A percentile compares a stretch with the other conserved stretches of the same genome.
phyloP scores from a whole-genome alignment of 495 filamentous ascomycete genomes.

The Penicillium cataractarum region DNA sequence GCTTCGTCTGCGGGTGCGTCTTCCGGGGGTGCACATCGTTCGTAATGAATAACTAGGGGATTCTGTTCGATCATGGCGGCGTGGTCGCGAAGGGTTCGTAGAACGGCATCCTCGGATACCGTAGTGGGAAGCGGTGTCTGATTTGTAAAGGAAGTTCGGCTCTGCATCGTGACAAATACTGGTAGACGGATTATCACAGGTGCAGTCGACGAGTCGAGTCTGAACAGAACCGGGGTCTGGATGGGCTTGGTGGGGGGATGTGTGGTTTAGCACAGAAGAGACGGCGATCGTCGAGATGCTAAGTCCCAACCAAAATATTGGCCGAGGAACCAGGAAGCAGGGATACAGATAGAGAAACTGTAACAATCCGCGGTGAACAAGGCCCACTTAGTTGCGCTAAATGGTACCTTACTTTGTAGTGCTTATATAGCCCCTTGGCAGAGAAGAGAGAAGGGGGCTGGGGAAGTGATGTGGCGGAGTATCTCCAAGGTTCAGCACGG shows the following conservation, averaged over 20 bases:
- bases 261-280: background rate
- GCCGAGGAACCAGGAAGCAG: background rate
- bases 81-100: slow-evolving; percentile 68
- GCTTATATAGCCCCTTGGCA: slow-evolving; percentile 4
- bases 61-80: slow-evolving; percentile 76
- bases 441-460: background rate
- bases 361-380: background rate
- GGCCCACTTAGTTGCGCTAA: background rate
- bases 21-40: slow-evolving; percentile 60
- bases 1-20: slow-evolving; percentile 62
- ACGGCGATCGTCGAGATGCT: background rate
- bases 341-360: background rate
- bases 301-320: background rate
- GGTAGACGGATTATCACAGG: too few species aligned
- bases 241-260: background rate
- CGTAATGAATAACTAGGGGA: slow-evolving; percentile 69
- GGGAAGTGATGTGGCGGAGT: background rate
- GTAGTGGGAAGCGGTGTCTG: slow-evolving; percentile 66
- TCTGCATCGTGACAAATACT: slow-evolving; percentile 30
- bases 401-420: background rate
- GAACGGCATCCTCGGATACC: slow-evolving; percentile 61
- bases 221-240: background rate
- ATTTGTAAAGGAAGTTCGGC: slow-evolving; percentile 60
- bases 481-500: background rate
- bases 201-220: slow-evolving; percentile 4